These are phyloP conservation scores for Annulohypoxylon maeteangense DNA, from an alignment of 495 filamentous ascomycete genomes.

Conservation along the genomic window DNA sequence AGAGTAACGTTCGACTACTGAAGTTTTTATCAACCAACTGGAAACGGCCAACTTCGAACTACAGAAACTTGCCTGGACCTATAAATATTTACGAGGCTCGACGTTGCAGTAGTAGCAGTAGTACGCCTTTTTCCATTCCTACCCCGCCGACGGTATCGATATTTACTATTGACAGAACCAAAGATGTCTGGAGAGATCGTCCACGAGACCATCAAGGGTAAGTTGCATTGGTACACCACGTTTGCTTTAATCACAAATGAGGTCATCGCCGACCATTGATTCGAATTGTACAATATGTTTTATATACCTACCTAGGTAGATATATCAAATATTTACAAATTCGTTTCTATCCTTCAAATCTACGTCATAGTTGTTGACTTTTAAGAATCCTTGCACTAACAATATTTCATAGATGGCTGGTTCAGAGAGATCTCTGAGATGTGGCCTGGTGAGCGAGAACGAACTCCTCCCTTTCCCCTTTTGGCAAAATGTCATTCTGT, in stretches of 20 bases:
- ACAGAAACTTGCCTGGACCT: background rate
- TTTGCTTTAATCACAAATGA: background rate
- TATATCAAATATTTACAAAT: background rate
- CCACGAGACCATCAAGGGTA: slow-evolving; percentile 70
- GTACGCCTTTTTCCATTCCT: background rate
- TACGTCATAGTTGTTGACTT: slow-evolving; percentile 2
- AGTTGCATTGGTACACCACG: slow-evolving; percentile 26
- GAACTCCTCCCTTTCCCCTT: background rate
- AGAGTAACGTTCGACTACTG: slow-evolving; percentile 11
- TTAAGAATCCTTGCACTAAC: slow-evolving; percentile 23
- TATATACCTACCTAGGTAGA: background rate
- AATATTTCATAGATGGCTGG: slow-evolving; percentile 84
- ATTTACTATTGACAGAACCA: background rate
- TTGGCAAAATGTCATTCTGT: background rate
- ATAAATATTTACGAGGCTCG: slow-evolving; percentile 5
- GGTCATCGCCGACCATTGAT: background rate
- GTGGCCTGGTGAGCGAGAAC: slow-evolving; percentile 78
- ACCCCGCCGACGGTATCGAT: slow-evolving; percentile 20
- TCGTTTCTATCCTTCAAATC: background rate
- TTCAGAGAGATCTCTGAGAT: slow-evolving; percentile 97
- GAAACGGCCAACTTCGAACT: slow-evolving; percentile 6
- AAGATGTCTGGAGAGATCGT: slow-evolving; percentile 61
- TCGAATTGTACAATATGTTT: background rate
- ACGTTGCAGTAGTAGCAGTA: background rate
- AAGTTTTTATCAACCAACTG: background rate